Percentiles rank a stretch among this genome's conserved stretches.
Conservation (phyloP, 192 early-diverging fungal species). For the Coemansia sp. region DNA sequence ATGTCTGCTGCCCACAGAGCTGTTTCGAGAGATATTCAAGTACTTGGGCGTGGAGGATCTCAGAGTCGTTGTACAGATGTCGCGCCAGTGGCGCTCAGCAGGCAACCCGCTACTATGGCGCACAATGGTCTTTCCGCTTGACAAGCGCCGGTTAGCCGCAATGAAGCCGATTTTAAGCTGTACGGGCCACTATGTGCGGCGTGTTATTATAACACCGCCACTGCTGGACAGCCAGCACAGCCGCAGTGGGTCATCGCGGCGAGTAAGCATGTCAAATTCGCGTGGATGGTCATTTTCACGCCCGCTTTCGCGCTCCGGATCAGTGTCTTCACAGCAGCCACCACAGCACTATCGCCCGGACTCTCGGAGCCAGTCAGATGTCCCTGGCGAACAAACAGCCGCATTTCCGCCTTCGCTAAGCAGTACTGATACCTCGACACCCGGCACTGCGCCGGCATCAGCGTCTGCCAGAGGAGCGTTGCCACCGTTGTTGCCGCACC, state of each 20-base stretch:
- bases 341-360: slow-evolving; percentile 23
- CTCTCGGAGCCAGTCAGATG: neutral
- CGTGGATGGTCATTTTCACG: slow-evolving; percentile 47
- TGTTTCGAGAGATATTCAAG: slow-evolving; percentile 41
- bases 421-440: neutral
- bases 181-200: slow-evolving; percentile 45
- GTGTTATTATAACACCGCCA: slow-evolving; percentile 49
- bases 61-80: slow-evolving; percentile 36
- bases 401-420: slow-evolving; percentile 1
- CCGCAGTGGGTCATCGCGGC: slow-evolving; percentile 31
- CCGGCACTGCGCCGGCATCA: slow-evolving; percentile 3
- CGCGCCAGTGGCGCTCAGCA: slow-evolving; percentile 49
- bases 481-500: neutral
- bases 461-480: neutral
- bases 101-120: slow-evolving; percentile 52
- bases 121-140: slow-evolving; percentile 51
- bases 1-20: slow-evolving; percentile 47
- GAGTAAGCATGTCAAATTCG: slow-evolving; percentile 40
- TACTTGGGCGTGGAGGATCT: slow-evolving; percentile 39
- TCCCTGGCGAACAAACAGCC: slow-evolving; percentile 1
- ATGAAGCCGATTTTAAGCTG: slow-evolving; percentile 44
- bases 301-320: slow-evolving; percentile 27
- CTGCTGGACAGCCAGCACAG: slow-evolving; percentile 28
- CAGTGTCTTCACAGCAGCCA: slow-evolving; percentile 9
- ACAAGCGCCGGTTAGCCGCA: slow-evolving; percentile 49